phyloP scores from a whole-genome alignment of 176 grass and related monocot species.

The Cocos nucifera region DNA sequence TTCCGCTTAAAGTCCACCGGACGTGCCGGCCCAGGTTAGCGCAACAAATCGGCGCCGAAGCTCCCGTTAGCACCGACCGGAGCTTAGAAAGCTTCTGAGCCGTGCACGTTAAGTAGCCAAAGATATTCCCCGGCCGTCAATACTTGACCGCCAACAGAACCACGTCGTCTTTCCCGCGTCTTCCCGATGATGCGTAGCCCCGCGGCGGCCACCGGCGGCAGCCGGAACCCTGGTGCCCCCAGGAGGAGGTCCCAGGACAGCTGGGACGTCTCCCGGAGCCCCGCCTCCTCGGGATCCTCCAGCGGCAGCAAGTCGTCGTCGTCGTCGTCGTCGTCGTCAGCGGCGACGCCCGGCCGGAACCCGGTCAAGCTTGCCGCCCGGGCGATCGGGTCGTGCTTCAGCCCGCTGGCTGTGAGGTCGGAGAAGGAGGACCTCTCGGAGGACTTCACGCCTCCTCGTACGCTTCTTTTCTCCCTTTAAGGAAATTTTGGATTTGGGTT shows the following conservation, averaged over 20 bases:
- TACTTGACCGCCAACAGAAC: neutral
- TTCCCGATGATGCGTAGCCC: neutral
- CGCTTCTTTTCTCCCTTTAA: neutral
- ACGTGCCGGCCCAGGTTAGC: no score
- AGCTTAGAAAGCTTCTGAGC: no score
- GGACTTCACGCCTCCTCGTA: constrained; percentile 25
- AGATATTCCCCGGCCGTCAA: no score
- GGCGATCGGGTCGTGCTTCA: constrained; percentile 61
- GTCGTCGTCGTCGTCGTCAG: constrained; percentile 20
- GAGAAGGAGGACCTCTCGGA: constrained; percentile 32
- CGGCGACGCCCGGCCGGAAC: constrained; percentile 15
- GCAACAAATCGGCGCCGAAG: no score
- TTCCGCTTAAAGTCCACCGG: no score
- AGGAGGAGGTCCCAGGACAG: constrained; percentile 24
- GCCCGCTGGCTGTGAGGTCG: constrained; percentile 20
- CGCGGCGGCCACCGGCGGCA: constrained; percentile 5
- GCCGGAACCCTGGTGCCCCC: neutral
- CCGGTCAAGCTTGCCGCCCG: constrained; percentile 5
- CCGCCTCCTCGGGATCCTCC: constrained; percentile 1
- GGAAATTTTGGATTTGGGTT: constrained; percentile 8
- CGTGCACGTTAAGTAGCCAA: no score
- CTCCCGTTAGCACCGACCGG: no score
- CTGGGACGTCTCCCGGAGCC: constrained; percentile 30
- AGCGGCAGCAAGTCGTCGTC: constrained; percentile 1
- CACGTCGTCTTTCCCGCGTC: neutral